Conservation (phyloP, 257 asterid genomes). For the Galeopsis tetrahit region DNA sequence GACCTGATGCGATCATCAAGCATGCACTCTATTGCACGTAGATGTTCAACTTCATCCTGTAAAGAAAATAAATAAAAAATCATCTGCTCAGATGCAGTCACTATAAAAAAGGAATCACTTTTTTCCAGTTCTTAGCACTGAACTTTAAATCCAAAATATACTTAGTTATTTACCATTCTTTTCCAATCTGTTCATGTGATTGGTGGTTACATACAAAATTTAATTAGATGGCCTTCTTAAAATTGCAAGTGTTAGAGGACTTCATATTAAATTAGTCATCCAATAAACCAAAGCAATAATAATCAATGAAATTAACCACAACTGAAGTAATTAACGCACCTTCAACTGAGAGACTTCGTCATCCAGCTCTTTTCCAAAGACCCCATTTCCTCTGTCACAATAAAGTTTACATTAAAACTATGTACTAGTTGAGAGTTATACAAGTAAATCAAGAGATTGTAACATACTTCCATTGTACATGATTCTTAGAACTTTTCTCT, state of each 20-base stretch:
- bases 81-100: background rate
- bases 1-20: conserved; percentile 80
- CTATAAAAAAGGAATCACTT: conserved; percentile 9
- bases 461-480: conserved; percentile 74
- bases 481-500: conserved; percentile 78
- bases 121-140: background rate
- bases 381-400: conserved; percentile 56
- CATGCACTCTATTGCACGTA: conserved; percentile 56
- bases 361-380: conserved; percentile 43
- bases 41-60: conserved; percentile 65
- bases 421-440: conserved; percentile 16
- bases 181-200: background rate
- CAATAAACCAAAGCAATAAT: background rate
- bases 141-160: background rate
- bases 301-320: conserved; percentile 3
- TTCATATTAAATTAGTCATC: conserved; percentile 4
- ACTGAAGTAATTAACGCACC: conserved; percentile 46
- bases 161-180: conserved; percentile 12
- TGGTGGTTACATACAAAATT: conserved; percentile 3
- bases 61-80: conserved; percentile 31
- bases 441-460: conserved; percentile 18
- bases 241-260: background rate
- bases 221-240: background rate
- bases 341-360: conserved; percentile 48
- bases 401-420: conserved; percentile 35